Percentiles rank a stretch among this genome's conserved stretches.
phyloP scores from a whole-genome alignment of 106 monocot species.

The Dioscorea zingiberensis region DNA sequence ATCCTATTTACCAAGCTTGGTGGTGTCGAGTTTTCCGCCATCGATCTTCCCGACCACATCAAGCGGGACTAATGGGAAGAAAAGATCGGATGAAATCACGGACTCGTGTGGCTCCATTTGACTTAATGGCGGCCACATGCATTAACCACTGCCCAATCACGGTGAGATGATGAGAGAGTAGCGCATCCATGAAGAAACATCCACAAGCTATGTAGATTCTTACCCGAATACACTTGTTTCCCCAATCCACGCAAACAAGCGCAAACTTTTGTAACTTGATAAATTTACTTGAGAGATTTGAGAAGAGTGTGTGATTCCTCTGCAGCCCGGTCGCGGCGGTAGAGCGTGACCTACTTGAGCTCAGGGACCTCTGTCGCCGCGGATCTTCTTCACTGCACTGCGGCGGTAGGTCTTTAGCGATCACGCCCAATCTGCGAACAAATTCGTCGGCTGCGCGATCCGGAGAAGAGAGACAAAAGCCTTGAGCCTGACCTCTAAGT shows the following conservation, averaged over 20 bases:
- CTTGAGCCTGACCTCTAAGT: too few relatives aligned
- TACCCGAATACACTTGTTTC: conserved; percentile 49
- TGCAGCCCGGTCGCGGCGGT: conserved; percentile 35
- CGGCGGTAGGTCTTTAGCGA: conserved; percentile 3
- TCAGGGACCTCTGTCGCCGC: conserved; percentile 34
- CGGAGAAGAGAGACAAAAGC: neutral
- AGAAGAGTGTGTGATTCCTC: conserved; percentile 45
- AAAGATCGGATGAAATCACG: too few relatives aligned
- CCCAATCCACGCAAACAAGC: conserved; percentile 37
- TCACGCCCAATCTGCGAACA: neutral
- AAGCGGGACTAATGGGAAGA: too few relatives aligned
- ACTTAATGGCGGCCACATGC: too few relatives aligned
- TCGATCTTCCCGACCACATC: too few relatives aligned
- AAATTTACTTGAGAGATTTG: too few relatives aligned
- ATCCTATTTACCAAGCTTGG: too few relatives aligned
- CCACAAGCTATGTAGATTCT: conserved; percentile 2
- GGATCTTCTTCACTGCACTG: conserved; percentile 12
- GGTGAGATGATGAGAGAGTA: neutral
- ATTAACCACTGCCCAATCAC: too few relatives aligned
- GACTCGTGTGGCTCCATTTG: too few relatives aligned
- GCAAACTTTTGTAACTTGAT: too few relatives aligned
- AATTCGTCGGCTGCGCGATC: conserved; percentile 30
- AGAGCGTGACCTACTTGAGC: conserved; percentile 42
- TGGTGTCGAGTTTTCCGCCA: too few relatives aligned
- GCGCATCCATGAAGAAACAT: neutral